A percentile compares a stretch with the other conserved stretches of the same genome.
Conservation (phyloP, 805 yeast species). For the Komagataella ulmi region DNA sequence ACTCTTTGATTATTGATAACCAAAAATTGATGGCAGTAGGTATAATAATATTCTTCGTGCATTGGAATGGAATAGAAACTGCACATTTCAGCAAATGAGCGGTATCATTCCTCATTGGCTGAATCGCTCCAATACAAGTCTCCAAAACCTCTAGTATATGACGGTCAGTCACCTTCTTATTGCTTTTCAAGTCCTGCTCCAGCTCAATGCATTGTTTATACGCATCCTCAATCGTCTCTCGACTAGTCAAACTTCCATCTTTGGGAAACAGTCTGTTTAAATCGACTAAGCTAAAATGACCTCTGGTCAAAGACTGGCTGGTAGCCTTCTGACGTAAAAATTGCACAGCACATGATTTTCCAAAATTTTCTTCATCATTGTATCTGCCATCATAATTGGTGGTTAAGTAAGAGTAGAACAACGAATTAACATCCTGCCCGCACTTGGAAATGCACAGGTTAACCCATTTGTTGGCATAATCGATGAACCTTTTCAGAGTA, state of each 20-base stretch:
- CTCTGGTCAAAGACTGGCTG: neutral
- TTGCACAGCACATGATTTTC: neutral
- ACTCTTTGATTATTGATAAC: constrained; percentile 64
- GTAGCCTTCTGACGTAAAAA: neutral
- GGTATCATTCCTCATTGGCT: constrained; percentile 22
- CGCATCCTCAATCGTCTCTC: constrained; percentile 12
- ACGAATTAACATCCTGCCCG: constrained; percentile 62
- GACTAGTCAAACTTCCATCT: neutral
- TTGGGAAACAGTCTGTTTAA: neutral
- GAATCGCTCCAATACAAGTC: constrained; percentile 22
- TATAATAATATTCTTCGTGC: constrained; percentile 47
- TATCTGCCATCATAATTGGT: constrained; percentile 11
- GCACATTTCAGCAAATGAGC: constrained; percentile 37
- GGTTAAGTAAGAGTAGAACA: constrained; percentile 67
- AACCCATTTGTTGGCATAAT: constrained; percentile 58
- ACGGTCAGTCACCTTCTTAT: neutral
- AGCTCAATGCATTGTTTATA: constrained; percentile 5
- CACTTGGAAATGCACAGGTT: constrained; percentile 39
- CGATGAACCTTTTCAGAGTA: constrained; percentile 47
- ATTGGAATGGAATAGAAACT: constrained; percentile 58
- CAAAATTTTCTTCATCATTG: constrained; percentile 2
- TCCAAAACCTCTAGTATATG: constrained; percentile 30
- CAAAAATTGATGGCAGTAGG: constrained; percentile 63
- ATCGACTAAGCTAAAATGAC: neutral
- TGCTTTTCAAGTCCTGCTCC: constrained; percentile 3